Evolutionary conservation across 768 basidiomycete species (phyloP), one percentile per base, ranked within the genome.

Genomic region (Tricholoma flavovirens): DNA sequence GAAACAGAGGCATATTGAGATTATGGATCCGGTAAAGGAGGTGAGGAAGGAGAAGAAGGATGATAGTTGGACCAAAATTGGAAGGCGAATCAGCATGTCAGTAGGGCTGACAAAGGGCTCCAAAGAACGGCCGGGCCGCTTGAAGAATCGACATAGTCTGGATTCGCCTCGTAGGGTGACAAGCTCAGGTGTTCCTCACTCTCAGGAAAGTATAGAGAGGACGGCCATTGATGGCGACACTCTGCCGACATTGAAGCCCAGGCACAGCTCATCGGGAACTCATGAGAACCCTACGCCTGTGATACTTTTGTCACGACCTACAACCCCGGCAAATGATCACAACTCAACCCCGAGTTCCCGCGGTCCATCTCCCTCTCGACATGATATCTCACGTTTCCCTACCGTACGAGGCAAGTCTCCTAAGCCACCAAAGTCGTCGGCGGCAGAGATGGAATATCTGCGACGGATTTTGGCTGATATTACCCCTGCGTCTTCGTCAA

Each of bases 381-480:
- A 53, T 36, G 53, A 29, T 35, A 62, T 53, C 58, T 64, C 59
- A 61, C 67, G n/a, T 54, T 63, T 49, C 59, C 65, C 36, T 65
- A 57, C 22, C 32, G n/a, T 30, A 8, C 73, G 74, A 9, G 65
- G 71, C 32, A 83, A 75, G 55, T 73, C 76, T 0, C 77, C 77
- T 0, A 82, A 80, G 56, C 72, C 76, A 0, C 82, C 81, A 0
- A 86, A 84, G 66, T 77, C 79, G 4, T 72, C 78, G 1, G 58
- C 75, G 14, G 80, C 81, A 40, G 85, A 92, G 61, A 68, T 77
- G 3, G 83, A 80, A 50, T 91, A 90, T 66, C 74, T 91, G 12
- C 81, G 83, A 17, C 78, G 77, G 54, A 80, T 90, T 32, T 75
- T 90, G 9, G 85, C 88, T 0, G 87, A 90, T 55, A 74, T 84